phyloP scores from a whole-genome alignment of 73 alveolate species.

The Paramecium pentaurelia region DNA sequence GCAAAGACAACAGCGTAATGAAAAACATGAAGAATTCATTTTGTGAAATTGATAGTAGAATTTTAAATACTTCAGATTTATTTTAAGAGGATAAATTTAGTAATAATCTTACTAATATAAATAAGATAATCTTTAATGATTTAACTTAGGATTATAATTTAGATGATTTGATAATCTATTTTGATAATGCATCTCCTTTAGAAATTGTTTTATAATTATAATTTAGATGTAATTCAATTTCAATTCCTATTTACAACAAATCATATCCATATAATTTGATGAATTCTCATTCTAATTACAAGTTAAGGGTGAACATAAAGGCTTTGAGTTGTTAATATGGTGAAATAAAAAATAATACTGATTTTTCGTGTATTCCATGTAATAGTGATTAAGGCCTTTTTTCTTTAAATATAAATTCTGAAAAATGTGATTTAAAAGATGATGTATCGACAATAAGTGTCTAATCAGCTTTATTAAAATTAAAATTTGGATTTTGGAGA shows the following conservation, averaged over 20 bases:
- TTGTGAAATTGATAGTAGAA: neutral
- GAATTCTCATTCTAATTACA: neutral
- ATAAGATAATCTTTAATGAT: neutral
- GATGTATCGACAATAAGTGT: neutral
- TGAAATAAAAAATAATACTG: neutral
- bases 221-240: neutral
- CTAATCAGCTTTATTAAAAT: neutral
- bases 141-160: neutral
- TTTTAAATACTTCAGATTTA: neutral
- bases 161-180: neutral
- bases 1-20: neutral
- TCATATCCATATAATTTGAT: neutral
- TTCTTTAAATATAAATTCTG: neutral
- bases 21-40: neutral
- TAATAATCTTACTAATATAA: neutral
- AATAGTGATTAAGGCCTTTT: neutral
- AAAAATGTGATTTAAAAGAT: neutral
- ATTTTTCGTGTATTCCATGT: neutral
- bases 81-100: neutral
- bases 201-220: neutral
- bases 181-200: neutral
- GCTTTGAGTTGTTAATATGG: neutral
- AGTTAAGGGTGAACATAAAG: neutral
- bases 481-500: slow-evolving; percentile 44
- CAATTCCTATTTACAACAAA: neutral